Percentiles rank a stretch among this genome's conserved stretches.
Conservation (phyloP, 2,329 filamentous ascomycete species). For the Fusarium guadeloupense region DNA sequence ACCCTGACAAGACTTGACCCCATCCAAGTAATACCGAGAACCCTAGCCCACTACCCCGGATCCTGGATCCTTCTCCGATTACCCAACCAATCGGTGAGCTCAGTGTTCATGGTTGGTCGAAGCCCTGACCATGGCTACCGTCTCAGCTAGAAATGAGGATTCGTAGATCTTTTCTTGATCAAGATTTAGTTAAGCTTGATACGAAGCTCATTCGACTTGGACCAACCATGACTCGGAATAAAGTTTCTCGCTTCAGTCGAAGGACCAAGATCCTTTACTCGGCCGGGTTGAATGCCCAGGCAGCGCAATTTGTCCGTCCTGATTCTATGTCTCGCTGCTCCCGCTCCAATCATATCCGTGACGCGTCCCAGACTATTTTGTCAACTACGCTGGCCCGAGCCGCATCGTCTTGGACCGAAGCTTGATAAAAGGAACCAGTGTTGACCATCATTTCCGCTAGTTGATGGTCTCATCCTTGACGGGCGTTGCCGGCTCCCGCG, state of each 20-base stretch:
- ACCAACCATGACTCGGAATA: background rate
- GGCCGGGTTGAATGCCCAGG: conserved; percentile 13
- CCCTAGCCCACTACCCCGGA: conserved; percentile 4
- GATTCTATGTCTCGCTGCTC: background rate
- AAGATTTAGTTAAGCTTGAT: background rate
- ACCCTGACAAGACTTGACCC: background rate
- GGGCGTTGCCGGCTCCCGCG: background rate
- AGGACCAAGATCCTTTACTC: conserved; percentile 14
- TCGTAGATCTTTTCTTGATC: conserved; percentile 7
- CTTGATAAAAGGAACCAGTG: background rate
- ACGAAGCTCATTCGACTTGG: background rate
- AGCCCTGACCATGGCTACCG: background rate
- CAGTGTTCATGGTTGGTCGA: background rate
- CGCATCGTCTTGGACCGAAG: background rate
- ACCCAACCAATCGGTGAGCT: background rate
- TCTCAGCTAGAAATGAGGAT: conserved; percentile 21
- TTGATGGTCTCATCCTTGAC: background rate
- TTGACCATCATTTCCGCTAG: conserved; percentile 5
- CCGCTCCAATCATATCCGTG: conserved; percentile 15
- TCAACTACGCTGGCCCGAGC: background rate
- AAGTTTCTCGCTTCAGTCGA: conserved; percentile 1
- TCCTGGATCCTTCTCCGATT: background rate
- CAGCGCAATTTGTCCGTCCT: conserved; percentile 7
- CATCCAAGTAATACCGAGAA: background rate
- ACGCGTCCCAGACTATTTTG: background rate